Base-by-base conservation (phyloP, 305 asterid genomes). In the Solanum hybrid region DNA sequence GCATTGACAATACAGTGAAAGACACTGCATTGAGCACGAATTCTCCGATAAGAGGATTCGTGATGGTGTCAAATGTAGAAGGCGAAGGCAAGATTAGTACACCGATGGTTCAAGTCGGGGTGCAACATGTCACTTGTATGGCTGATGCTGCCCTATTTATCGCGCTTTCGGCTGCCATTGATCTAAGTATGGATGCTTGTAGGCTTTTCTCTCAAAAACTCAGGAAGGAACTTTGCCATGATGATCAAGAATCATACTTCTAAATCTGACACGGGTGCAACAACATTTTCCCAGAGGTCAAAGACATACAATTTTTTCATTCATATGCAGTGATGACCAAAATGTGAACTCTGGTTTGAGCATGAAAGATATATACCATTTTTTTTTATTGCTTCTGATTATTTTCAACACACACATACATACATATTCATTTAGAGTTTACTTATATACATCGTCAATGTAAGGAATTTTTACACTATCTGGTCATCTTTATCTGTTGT, bases 111-210 rank as follows among this genome's bases (percentile, higher is more conserved):
- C 94, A 96, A 89, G 99, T 96, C 0, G 99, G 96, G 68, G 96
- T 93, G 89, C 89, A 91, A 88, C 98, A 96, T 37, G 98, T 96
- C 7, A 93, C 96, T 1, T 96, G 98, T 93, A 94, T 94, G 94
- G 95, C 95, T 1, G 98, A 96, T 12, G 99, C 97, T 2, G 99
- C 99, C 4, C 89, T 95, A 0, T 96, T 96, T 33, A 92, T 96
- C 1, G 98, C 98, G 3, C 96, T 96, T 6, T 90, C 98, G 1
- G 99, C 99, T 14, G 99, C 99, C 4, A 91, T 96, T 11, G 99
- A 96, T 88, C 98, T 96, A 6, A 95, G 98, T 89, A 94, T 96
- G 97, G 99, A 96, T 72, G 97, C 99, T 32, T 95, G 98, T 70
- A 92, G 96, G 65, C 92, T 94, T 65, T 96, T 96, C 89, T 93